phyloP scores from a whole-genome alignment of 331 rosid genomes.

The Erythrophleum ivorense region DNA sequence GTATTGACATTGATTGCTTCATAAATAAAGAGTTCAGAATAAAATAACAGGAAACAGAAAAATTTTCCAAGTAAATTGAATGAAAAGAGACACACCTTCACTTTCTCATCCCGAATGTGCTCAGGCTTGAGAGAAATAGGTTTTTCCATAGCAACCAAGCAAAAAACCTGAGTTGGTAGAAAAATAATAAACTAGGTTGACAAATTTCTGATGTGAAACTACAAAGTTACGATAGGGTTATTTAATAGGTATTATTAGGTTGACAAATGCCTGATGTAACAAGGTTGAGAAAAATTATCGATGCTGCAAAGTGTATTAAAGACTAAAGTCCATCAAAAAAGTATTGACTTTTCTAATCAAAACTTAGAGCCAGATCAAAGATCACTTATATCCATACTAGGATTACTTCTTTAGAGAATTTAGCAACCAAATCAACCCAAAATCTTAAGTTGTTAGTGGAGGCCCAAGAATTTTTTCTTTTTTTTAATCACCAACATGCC shows the following conservation, averaged over 20 bases:
- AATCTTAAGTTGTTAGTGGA: background rate
- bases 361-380: background rate
- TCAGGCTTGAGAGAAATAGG: slow-evolving; percentile 89
- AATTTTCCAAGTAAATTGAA: background rate
- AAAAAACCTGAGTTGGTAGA: slow-evolving; percentile 65
- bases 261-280: background rate
- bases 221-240: slow-evolving; percentile 3
- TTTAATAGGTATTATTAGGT: slow-evolving; percentile 6
- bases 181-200: slow-evolving; percentile 7
- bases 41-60: background rate
- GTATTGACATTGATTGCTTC: slow-evolving; percentile 8
- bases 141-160: slow-evolving; percentile 90
- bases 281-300: background rate
- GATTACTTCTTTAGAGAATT: background rate
- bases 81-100: slow-evolving; percentile 60
- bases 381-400: background rate
- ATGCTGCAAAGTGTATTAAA: background rate
- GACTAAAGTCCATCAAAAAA: background rate
- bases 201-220: slow-evolving; percentile 13
- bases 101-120: slow-evolving; percentile 93
- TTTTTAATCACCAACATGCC: background rate
- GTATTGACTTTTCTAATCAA: background rate
- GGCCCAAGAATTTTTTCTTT: background rate
- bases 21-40: slow-evolving; percentile 8
- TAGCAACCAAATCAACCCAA: background rate